Percentiles rank a stretch among this genome's conserved stretches.
Evolutionary conservation across 768 basidiomycete species (phyloP).

Genomic region (Termitomyces sp.): DNA sequence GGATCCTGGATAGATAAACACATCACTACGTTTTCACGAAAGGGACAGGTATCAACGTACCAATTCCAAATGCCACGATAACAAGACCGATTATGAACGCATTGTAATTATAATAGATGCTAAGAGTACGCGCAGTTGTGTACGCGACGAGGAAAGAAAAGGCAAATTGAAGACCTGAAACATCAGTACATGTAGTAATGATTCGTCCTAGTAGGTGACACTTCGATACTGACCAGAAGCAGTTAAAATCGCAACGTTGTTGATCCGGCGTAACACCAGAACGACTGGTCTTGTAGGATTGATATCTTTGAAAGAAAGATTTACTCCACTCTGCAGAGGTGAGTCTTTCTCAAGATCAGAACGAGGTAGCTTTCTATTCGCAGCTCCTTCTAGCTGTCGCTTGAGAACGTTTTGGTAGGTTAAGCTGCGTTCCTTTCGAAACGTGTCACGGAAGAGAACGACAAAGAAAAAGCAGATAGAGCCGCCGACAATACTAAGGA

Average conservation of each 20-base stretch:
- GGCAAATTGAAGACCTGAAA: constrained; percentile 63
- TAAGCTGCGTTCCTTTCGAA: constrained; percentile 77
- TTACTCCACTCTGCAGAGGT: constrained; percentile 11
- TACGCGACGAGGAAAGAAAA: constrained; percentile 69
- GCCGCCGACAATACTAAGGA: constrained; percentile 61
- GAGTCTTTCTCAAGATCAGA: constrained; percentile 20
- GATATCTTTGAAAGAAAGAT: constrained; percentile 56
- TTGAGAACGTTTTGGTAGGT: constrained; percentile 68
- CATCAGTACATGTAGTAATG: background rate
- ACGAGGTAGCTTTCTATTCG: background rate
- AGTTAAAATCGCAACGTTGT: constrained; percentile 63
- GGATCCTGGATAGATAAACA: constrained; percentile 21
- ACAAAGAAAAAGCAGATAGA: constrained; percentile 50
- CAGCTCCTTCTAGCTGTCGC: constrained; percentile 27
- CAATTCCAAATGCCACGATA: constrained; percentile 67
- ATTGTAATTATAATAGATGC: constrained; percentile 54
- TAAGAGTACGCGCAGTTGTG: constrained; percentile 68
- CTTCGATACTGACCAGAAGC: constrained; percentile 49
- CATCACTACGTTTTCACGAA: background rate
- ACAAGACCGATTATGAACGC: constrained; percentile 72
- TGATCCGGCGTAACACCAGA: constrained; percentile 49
- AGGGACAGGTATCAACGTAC: constrained; percentile 31
- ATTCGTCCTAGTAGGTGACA: background rate
- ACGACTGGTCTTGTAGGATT: constrained; percentile 67
- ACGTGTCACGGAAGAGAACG: constrained; percentile 75